Base-by-base conservation (phyloP, 176 grass and related monocot genomes). In the Pontederia crassipes region DNA sequence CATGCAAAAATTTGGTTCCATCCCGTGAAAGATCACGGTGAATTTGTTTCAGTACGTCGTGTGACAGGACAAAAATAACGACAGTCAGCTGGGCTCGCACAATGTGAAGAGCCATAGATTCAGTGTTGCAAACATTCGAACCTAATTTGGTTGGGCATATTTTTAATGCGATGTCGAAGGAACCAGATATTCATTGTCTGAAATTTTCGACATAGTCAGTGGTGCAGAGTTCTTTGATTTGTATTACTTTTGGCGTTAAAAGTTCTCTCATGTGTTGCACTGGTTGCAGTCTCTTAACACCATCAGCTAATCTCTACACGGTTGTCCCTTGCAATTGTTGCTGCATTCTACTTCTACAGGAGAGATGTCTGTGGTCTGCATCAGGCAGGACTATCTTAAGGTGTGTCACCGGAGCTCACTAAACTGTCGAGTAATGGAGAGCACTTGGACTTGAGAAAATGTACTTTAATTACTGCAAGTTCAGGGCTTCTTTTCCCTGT, bases 351-450 rank as follows among this genome's bases (percentile, higher is more conserved):
- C 52, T 4, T 83, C 17, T 35, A 17, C 66, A 80, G 78, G 76
- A 88, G 75, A 54, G 71, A 92, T 46, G 73, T 92, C 55, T 92
- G 88, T 77, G 93, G 92, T 71, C 71, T 98, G 47, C 87, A 92
- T 75, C 81, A 98, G 8, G 74, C 87, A 8, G 74, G 46, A 5
- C 71, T 98, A 83, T 24, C 20, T 24, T 24, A 24, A 24, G 87
- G 17, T 10, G 17, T 12, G 45, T 28, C 15, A 8, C 57, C 6
- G 4, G 9, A 51, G 15, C 9, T n/a, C 14, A 50, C 52, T 11
- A 58, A 4, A 60, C 49, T 4, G 0, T 55, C 46, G 16, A 55
- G 1, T 55, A 68, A 2, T 48, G 45, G 13, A 51, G 0, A 6
- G 28, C 62, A 80, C 2, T 61, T 2, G 54, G 71, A 15, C 40